Evolutionary conservation across 495 filamentous ascomycete genomes (phyloP), one percentile per base, ranked within the genome.

Genomic region (Elasticomyces elasticus): DNA sequence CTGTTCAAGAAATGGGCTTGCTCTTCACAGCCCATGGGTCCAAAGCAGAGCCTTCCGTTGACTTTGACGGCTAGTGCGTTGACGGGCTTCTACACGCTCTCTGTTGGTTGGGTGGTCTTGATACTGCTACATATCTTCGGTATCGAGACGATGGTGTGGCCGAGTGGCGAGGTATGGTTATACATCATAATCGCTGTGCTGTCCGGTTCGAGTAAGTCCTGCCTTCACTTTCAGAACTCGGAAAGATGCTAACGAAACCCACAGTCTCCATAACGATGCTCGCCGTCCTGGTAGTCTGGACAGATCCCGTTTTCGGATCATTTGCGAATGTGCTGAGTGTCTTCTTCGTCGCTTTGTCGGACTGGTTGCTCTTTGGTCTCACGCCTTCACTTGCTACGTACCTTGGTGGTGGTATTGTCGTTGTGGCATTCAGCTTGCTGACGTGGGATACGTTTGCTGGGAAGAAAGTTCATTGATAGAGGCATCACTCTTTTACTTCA

Each of bases 1-100:
- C 44, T 62, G 37, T 58, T 62, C 59, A 62, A 62, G 55, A 62
- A 62, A 31, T 62, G 59, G 59, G 55, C 59, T 0, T 62, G 54
- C 49, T 58, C 59, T 13, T 57, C 54, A 5, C 28, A 25, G 11
- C 59, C 59, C 1, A 51, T 54, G 28, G 26, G 43, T 30, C 51
- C 54, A 6, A 15, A 44, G 17, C 35, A 47, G 30, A 54, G 45
- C 22, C 35, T 62, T 13, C 54, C 59, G 5, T 26, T 62, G 15
- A 62, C 59, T 5, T 30, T 62, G 15, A 46, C 54, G 5, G 59
- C 59, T 2, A 54, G 49, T 13, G 59, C 54, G 0, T 43, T 62
- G 38, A 57, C 55, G 26, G 59, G 59, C 42, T 37, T 62, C 44
- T 58, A 58, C 51, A 62, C 59, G 1, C 50, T 62, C 49, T n/a